Conservation (phyloP, 2,329 filamentous ascomycete species). For the Alternaria triticina region DNA sequence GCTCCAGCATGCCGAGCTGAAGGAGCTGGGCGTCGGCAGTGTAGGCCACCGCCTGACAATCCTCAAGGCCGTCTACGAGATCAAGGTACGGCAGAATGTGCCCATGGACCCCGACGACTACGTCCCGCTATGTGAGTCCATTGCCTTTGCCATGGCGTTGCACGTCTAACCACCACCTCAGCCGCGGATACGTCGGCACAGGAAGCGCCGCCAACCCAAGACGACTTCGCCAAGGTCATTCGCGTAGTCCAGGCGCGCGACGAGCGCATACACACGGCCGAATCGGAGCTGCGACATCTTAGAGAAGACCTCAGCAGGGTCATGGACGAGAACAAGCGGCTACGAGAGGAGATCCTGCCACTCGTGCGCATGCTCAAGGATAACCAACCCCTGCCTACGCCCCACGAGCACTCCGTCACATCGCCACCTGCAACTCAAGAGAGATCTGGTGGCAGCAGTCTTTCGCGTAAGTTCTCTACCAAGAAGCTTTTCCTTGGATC, state of each 20-base stretch:
- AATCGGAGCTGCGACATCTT: slow-evolving; percentile 81
- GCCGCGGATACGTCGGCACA: slow-evolving; percentile 88
- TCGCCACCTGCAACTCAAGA: slow-evolving; percentile 45
- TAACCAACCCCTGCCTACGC: slow-evolving; percentile 72
- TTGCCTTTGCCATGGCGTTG: slow-evolving; percentile 18
- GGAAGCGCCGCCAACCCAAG: slow-evolving; percentile 85
- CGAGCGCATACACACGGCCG: slow-evolving; percentile 83
- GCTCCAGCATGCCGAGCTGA: slow-evolving; percentile 89
- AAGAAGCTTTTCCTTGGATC: slow-evolving; percentile 59
- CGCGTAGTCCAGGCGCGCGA: slow-evolving; percentile 89
- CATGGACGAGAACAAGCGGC: slow-evolving; percentile 81
- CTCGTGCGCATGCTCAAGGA: slow-evolving; percentile 92
- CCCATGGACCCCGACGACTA: slow-evolving; percentile 93
- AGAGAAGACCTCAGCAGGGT: slow-evolving; percentile 58
- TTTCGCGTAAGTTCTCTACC: slow-evolving; percentile 60
- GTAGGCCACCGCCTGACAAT: slow-evolving; percentile 95
- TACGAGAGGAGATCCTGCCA: slow-evolving; percentile 90
- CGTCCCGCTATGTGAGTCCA: slow-evolving; percentile 79
- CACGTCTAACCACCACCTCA: slow-evolving; percentile 47
- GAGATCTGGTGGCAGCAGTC: slow-evolving; percentile 51
- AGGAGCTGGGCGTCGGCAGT: slow-evolving; percentile 91
- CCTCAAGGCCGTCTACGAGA: slow-evolving; percentile 93
- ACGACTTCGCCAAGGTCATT: slow-evolving; percentile 90
- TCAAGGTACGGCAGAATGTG: slow-evolving; percentile 92
- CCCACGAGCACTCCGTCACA: slow-evolving; percentile 45